Evolutionary conservation across 2,329 filamentous ascomycete species (phyloP).

Genomic region (Cryphonectria naterciae): DNA sequence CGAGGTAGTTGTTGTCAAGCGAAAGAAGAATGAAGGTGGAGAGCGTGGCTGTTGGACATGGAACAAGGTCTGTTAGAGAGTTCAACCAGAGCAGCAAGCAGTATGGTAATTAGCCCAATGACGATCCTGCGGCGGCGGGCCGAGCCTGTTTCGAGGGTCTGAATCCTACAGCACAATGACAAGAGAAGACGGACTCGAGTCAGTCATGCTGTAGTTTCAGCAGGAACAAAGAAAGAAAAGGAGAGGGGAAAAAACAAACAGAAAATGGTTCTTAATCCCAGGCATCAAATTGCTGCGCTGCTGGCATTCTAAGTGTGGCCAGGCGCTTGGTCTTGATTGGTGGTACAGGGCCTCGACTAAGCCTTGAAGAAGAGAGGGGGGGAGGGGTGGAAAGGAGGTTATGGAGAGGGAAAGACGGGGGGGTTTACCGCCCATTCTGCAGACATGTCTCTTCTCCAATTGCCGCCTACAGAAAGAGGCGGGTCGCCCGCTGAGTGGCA

Average conservation of each 20-base stretch:
- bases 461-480: neutral
- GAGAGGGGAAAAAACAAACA: too few species aligned
- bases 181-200: neutral
- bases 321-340: neutral
- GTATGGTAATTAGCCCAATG: constrained; percentile 7
- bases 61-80: neutral
- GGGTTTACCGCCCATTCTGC: neutral
- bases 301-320: neutral
- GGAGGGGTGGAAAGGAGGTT: neutral
- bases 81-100: neutral
- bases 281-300: neutral
- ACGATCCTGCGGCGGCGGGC: neutral
- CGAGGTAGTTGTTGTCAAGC: neutral
- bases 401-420: neutral
- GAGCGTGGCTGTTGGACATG: neutral
- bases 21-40: neutral
- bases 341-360: neutral
- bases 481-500: constrained; percentile 2
- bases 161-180: neutral
- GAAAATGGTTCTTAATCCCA: neutral
- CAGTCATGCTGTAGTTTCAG: neutral
- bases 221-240: neutral
- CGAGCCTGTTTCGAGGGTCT: constrained; percentile 9
- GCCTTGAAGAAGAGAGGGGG: neutral
- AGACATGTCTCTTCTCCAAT: constrained; percentile 2